phyloP scores from a whole-genome alignment of 2,329 filamentous ascomycete genomes.

The Aspergillus transmontanensis region DNA sequence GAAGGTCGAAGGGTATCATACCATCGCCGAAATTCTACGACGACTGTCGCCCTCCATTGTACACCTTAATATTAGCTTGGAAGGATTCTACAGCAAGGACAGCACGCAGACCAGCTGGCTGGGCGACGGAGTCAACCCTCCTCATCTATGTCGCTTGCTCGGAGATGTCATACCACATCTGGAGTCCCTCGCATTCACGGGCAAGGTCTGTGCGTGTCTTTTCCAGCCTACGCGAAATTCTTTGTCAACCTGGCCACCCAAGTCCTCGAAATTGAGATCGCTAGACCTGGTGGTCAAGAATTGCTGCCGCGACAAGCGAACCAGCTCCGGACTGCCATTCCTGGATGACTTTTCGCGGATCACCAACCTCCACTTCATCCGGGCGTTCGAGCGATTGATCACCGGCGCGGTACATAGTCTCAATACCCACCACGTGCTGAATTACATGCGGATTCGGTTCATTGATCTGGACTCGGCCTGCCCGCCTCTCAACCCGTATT shows the following conservation, averaged over 20 bases:
- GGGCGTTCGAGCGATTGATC: conserved; percentile 70
- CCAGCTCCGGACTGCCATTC: conserved; percentile 42
- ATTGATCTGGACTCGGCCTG: conserved; percentile 74
- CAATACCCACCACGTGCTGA: conserved; percentile 59
- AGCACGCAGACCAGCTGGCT: conserved; percentile 57
- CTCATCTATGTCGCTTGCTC: conserved; percentile 68
- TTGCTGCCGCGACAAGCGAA: conserved; percentile 59
- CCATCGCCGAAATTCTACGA: conserved; percentile 65
- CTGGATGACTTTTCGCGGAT: conserved; percentile 70
- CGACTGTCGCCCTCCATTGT: conserved; percentile 61
- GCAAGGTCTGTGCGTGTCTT: conserved; percentile 69
- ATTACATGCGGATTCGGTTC: conserved; percentile 71
- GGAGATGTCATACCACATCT: conserved; percentile 63
- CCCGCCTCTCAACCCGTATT: conserved; percentile 73
- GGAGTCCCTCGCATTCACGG: conserved; percentile 72
- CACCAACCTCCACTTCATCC: conserved; percentile 71
- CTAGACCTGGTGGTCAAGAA: conserved; percentile 75
- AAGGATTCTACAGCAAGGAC: conserved; percentile 71
- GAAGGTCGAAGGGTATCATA: conserved; percentile 73
- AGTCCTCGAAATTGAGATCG: conserved; percentile 56
- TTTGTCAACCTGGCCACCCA: conserved; percentile 50
- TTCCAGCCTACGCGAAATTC: conserved; percentile 62
- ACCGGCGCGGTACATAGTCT: conserved; percentile 64
- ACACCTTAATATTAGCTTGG: conserved; percentile 68
- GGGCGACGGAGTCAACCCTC: conserved; percentile 49